A percentile compares a stretch with the other conserved stretches of the same genome.
Evolutionary conservation across 106 monocot genomes (phyloP).

Genomic region (Cymbidium sinense): DNA sequence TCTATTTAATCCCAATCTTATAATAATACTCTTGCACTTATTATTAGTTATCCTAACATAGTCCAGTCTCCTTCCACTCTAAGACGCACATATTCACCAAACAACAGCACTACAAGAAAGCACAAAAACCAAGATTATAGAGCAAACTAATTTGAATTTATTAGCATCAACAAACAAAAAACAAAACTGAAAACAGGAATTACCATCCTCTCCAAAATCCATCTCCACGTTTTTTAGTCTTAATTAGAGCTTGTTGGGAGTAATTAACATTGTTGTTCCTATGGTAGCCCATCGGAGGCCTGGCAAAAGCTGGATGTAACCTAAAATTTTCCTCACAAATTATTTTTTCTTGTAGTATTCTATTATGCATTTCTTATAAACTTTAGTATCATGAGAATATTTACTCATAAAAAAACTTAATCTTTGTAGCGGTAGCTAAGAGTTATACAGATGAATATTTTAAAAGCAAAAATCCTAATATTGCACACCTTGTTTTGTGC

Average conservation of each 20-base stretch:
- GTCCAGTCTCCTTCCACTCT: neutral
- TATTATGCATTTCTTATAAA: too few relatives aligned
- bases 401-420: too few relatives aligned
- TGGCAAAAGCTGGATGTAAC: neutral
- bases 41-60: neutral
- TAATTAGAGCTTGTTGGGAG: slow-evolving; percentile 1
- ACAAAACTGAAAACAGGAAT: neutral
- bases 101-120: slow-evolving; percentile 20
- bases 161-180: neutral
- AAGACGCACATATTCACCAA: slow-evolving; percentile 15
- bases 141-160: neutral
- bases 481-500: too few relatives aligned
- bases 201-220: slow-evolving; percentile 40
- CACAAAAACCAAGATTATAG: neutral
- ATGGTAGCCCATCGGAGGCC: slow-evolving; percentile 21
- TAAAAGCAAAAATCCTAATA: too few relatives aligned
- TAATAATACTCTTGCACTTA: neutral
- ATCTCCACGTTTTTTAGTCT: slow-evolving; percentile 25
- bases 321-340: too few relatives aligned
- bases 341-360: too few relatives aligned
- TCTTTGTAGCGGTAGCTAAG: too few relatives aligned
- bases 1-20: neutral
- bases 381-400: too few relatives aligned
- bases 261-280: neutral
- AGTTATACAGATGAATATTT: too few relatives aligned